Percentiles rank a stretch among this genome's conserved stretches.
Evolutionary conservation across 768 basidiomycete genomes (phyloP).

Genomic region (Auricularia sp.): DNA sequence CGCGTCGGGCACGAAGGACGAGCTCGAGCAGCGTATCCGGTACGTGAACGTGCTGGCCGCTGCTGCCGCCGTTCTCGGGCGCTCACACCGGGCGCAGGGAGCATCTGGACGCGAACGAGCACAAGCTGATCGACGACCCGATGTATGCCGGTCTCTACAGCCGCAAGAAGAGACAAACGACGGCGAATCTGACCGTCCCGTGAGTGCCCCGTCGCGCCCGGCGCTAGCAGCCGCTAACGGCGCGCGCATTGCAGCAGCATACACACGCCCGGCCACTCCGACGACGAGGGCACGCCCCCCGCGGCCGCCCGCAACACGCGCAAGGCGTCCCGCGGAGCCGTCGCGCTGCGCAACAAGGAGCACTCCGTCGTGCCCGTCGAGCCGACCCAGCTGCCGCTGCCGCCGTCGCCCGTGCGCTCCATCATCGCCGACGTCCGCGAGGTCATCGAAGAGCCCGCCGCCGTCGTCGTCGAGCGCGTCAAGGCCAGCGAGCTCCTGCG

Average conservation of each 20-base stretch:
- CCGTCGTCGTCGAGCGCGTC: slow-evolving; percentile 8
- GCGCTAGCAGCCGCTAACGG: neutral
- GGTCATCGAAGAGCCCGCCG: slow-evolving; percentile 9
- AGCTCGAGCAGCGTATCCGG: slow-evolving; percentile 50
- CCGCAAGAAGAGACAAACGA: slow-evolving; percentile 4
- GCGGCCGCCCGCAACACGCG: slow-evolving; percentile 20
- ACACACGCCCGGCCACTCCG: neutral
- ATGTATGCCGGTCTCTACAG: slow-evolving; percentile 45
- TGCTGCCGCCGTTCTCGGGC: neutral
- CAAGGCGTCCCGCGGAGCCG: slow-evolving; percentile 4
- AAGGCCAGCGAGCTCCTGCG: neutral
- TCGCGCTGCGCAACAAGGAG: neutral
- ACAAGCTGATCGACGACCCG: slow-evolving; percentile 45
- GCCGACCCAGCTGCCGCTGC: slow-evolving; percentile 4
- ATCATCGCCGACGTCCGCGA: slow-evolving; percentile 16
- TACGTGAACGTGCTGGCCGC: neutral
- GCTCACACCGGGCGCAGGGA: slow-evolving; percentile 13
- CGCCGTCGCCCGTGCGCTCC: slow-evolving; percentile 19
- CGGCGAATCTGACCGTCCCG: neutral
- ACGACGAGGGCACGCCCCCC: slow-evolving; percentile 16
- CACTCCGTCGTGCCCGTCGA: neutral
- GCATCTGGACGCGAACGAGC: slow-evolving; percentile 47
- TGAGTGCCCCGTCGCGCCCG: neutral
- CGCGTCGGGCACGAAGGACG: slow-evolving; percentile 52
- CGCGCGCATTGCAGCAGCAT: neutral